Percentiles rank a stretch among this genome's conserved stretches.
phyloP scores from a whole-genome alignment of 1,284 basidiomycete genomes.

The Leucoagaricus sp. region DNA sequence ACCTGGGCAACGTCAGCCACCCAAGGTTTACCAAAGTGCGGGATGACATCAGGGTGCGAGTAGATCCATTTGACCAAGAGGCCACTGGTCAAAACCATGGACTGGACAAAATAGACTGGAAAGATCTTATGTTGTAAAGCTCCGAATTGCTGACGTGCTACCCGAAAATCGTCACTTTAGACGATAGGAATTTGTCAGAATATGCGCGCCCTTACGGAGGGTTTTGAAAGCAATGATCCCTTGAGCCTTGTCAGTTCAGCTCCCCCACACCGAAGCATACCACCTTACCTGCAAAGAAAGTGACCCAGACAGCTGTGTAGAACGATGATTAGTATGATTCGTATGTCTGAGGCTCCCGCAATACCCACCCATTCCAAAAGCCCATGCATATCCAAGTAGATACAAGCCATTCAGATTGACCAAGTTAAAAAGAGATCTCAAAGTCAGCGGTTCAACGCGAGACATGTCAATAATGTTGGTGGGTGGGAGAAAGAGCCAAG shows the following conservation, averaged over 20 bases:
- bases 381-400: slow-evolving; percentile 56
- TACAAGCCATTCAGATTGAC: slow-evolving; percentile 52
- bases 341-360: too few species aligned
- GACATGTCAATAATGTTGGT: not conserved
- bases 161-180: not conserved
- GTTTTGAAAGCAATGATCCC: slow-evolving; percentile 60
- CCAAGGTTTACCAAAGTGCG: slow-evolving; percentile 46
- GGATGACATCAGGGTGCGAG: slow-evolving; percentile 62
- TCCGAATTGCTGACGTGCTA: slow-evolving; percentile 75
- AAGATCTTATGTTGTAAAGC: slow-evolving; percentile 73
- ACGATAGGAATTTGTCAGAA: not conserved
- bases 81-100: slow-evolving; percentile 53
- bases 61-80: slow-evolving; percentile 66
- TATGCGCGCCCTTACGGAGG: slow-evolving; percentile 43
- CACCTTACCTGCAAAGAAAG: slow-evolving; percentile 62
- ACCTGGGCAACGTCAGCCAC: slow-evolving; percentile 70
- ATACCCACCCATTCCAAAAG: slow-evolving; percentile 71
- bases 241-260: slow-evolving; percentile 20
- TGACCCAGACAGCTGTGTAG: slow-evolving; percentile 58
- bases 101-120: slow-evolving; percentile 74
- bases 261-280: not conserved
- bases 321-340: too few species aligned
- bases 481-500: not conserved
- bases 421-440: slow-evolving; percentile 41
- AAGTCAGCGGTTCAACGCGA: slow-evolving; percentile 35